Evolutionary conservation across 345 rosid genomes (phyloP).

Genomic region (Sisymbrium altissimum): DNA sequence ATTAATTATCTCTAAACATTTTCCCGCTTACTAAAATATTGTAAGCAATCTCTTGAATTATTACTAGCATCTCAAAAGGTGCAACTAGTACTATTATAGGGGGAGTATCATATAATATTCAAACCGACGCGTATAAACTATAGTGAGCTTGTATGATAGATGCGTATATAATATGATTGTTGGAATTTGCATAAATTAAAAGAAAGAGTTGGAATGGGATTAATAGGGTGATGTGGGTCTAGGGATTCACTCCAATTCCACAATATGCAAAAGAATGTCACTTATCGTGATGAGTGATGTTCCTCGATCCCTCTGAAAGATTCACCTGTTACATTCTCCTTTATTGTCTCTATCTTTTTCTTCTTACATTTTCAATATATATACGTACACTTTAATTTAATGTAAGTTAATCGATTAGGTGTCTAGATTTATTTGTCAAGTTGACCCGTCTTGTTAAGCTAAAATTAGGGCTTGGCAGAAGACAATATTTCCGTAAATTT

Average conservation of each 20-base stretch:
- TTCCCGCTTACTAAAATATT: conserved; percentile 26
- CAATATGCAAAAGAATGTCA: conserved; percentile 57
- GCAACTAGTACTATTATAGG: conserved; percentile 28
- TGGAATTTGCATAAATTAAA: conserved; percentile 17
- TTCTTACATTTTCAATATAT: conserved; percentile 44
- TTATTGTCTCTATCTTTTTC: conserved; percentile 35
- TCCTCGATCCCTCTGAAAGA: conserved; percentile 65
- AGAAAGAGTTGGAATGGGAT: conserved; percentile 44
- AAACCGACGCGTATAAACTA: conserved; percentile 26
- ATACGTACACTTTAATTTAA: conserved; percentile 8
- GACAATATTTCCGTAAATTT: neutral
- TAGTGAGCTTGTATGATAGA: conserved; percentile 4
- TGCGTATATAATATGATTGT: conserved; percentile 21
- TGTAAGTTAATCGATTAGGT: neutral
- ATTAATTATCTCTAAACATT: conserved; percentile 17
- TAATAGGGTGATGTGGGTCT: conserved; percentile 50
- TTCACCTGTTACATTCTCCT: conserved; percentile 53
- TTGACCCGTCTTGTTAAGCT: conserved; percentile 4
- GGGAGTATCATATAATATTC: conserved; percentile 14
- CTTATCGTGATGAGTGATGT: conserved; percentile 47
- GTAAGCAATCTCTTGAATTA: conserved; percentile 28
- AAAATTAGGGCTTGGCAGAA: conserved; percentile 1
- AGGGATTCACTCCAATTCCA: conserved; percentile 66
- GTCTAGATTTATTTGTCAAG: conserved; percentile 20
- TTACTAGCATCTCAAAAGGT: conserved; percentile 31